phyloP scores from a whole-genome alignment of 108 stramenopile species.

The Skeletonema potamos region DNA sequence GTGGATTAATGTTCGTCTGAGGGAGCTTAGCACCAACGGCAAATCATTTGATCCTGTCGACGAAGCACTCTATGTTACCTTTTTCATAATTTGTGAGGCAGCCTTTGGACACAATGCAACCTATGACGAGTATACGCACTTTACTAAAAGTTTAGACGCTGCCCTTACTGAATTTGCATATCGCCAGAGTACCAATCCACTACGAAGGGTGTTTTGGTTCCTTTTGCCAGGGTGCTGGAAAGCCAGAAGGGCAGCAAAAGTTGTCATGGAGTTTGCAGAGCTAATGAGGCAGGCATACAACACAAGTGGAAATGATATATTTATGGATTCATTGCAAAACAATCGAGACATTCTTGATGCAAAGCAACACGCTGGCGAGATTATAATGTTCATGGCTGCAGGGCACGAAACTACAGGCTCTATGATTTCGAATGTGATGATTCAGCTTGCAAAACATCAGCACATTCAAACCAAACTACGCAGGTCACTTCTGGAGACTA shows the following conservation, averaged over 20 bases:
- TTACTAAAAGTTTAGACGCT: conserved; percentile 12
- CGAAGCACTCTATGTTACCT: conserved; percentile 8
- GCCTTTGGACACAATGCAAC: conserved; percentile 43
- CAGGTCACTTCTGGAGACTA: background rate
- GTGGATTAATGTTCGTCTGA: background rate
- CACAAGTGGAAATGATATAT: background rate
- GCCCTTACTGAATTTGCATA: conserved; percentile 31
- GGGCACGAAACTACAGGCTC: conserved; percentile 34
- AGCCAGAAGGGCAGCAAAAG: conserved; percentile 14
- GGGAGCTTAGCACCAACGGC: background rate
- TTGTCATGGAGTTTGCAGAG: conserved; percentile 9
- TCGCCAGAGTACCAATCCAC: conserved; percentile 31
- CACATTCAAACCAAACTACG: background rate
- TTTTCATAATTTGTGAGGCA: conserved; percentile 41
- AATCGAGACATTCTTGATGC: background rate
- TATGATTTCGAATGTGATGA: conserved; percentile 18
- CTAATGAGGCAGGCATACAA: background rate
- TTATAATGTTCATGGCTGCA: conserved; percentile 19
- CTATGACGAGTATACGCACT: conserved; percentile 16
- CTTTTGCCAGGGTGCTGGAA: conserved; percentile 25
- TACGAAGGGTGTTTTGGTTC: conserved; percentile 28
- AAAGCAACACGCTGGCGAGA: conserved; percentile 7
- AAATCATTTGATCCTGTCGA: conserved; percentile 4
- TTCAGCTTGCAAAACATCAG: conserved; percentile 23
- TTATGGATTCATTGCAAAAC: background rate